Evolutionary conservation across 2,329 filamentous ascomycete species (phyloP).

Genomic region (Paraphaeosphaeria minitans): DNA sequence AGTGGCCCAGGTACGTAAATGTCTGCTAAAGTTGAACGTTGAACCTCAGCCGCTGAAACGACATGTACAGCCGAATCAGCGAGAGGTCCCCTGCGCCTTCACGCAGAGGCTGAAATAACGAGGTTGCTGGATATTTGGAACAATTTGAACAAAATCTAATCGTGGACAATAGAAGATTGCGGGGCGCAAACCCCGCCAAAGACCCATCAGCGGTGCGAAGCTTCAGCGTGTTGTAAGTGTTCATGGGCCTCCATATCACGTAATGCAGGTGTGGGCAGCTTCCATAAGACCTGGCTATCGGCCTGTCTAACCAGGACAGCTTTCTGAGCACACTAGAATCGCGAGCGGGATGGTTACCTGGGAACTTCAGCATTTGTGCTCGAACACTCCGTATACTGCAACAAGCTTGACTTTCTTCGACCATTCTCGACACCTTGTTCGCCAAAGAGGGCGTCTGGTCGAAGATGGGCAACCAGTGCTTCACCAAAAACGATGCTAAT

Average conservation of each 20-base stretch:
- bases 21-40: too few species aligned
- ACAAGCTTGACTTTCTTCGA: conserved; percentile 20
- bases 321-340: conserved; percentile 23
- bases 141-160: neutral
- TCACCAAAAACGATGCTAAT: conserved; percentile 10
- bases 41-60: too few species aligned
- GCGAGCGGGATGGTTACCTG: conserved; percentile 21
- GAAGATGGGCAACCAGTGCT: conserved; percentile 32
- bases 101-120: too few species aligned
- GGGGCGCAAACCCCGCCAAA: neutral
- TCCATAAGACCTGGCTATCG: neutral
- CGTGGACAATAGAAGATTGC: neutral
- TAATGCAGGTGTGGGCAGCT: too few species aligned
- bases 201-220: too few species aligned
- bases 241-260: too few species aligned
- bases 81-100: too few species aligned
- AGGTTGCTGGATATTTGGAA: neutral
- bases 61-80: too few species aligned
- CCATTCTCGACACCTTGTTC: conserved; percentile 22
- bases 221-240: too few species aligned
- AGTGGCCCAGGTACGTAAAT: conserved; percentile 13
- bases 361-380: conserved; percentile 25
- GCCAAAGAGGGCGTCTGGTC: conserved; percentile 24
- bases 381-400: conserved; percentile 16
- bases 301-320: conserved; percentile 3